Evolutionary conservation across 257 asterid genomes (phyloP), one percentile per base, ranked within the genome.

Genomic region (Thymus mandschuricus): DNA sequence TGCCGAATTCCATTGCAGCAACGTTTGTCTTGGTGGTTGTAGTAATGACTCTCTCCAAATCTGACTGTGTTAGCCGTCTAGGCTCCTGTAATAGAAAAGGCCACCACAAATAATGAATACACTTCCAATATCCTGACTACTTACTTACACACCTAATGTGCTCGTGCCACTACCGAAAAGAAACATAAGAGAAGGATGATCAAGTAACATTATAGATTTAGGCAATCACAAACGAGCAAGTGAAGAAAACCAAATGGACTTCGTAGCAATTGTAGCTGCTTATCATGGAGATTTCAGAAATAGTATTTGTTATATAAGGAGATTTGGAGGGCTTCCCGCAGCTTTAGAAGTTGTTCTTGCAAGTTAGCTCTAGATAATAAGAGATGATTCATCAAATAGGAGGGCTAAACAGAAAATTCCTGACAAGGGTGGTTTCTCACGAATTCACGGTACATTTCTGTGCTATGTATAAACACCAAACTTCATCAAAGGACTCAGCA

Each of bases 1-100:
- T 72, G 54, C 64, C 64, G 72, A 80, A 92, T 64, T 92, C 97
- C 29, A 68, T 66, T 49, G 98, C 96, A 61, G 95, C 98, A 7
- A 82, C 84, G 10, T 71, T 84, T 1, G 98, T 92, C 66, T 83
- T 88, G 41, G 81, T 86, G 15, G 82, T 70, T 10, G 87, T 85
- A 3, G 83, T 60, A 35, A 90, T 51, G 28, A 85, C 96, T 74
- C 65, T 81, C 84, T 87, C 92, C 78, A 93, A 75, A 84, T 93
- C 97, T 11, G 35, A 35, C 72, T 86, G 85, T 0, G 88, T 65
- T 70, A 90, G 74, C 38, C 86, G 79, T 69, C 98, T 87, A 10
- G 89, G 87, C 69, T 85, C 97, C 97, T 90, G 80, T 64, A 40
- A 59, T 46, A 35, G 64, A 34, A 59, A 21, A 56, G 12, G 4